These are phyloP conservation scores for Heliocybe sulcata DNA, from an alignment of 1,284 basidiomycete species.

Conservation along the genomic window DNA sequence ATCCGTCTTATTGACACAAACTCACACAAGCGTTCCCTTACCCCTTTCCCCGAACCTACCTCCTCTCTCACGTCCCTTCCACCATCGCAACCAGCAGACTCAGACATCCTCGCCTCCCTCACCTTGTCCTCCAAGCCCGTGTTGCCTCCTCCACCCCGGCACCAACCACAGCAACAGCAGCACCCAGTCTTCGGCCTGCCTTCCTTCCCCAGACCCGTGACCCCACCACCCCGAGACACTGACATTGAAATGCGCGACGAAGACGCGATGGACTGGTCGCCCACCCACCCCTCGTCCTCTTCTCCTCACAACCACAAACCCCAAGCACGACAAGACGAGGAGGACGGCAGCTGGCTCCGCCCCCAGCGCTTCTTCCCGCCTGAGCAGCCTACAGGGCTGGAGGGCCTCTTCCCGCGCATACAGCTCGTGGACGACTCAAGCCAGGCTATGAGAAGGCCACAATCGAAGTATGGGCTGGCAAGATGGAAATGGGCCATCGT, in stretches of 20 bases:
- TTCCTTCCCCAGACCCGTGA: slow-evolving; percentile 26
- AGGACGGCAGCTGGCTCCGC: slow-evolving; percentile 45
- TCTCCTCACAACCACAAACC: slow-evolving; percentile 9
- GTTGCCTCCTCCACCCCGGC: slow-evolving; percentile 20
- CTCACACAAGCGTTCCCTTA: slow-evolving; percentile 25
- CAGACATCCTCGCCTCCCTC: slow-evolving; percentile 52
- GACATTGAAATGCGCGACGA: slow-evolving; percentile 17
- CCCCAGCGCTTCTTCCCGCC: slow-evolving; percentile 71
- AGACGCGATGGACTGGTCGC: slow-evolving; percentile 60
- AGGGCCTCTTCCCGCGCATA: slow-evolving; percentile 62
- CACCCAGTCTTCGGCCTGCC: slow-evolving; percentile 64
- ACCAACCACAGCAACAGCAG: slow-evolving; percentile 4
- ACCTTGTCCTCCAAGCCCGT: slow-evolving; percentile 59
- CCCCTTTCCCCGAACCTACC: slow-evolving; percentile 12
- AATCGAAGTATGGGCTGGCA: no score
- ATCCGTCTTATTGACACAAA: slow-evolving; percentile 55
- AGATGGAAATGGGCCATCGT: not conserved
- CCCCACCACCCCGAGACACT: slow-evolving; percentile 5
- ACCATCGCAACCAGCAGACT: slow-evolving; percentile 31
- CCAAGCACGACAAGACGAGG: slow-evolving; percentile 15
- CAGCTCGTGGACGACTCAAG: slow-evolving; percentile 35
- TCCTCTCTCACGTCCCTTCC: slow-evolving; percentile 17
- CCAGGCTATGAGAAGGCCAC: not conserved
- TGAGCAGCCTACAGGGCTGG: slow-evolving; percentile 71
- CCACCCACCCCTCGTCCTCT: slow-evolving; percentile 29